Conservation (phyloP, 1,284 basidiomycete genomes). For the Phylloporus sp. region DNA sequence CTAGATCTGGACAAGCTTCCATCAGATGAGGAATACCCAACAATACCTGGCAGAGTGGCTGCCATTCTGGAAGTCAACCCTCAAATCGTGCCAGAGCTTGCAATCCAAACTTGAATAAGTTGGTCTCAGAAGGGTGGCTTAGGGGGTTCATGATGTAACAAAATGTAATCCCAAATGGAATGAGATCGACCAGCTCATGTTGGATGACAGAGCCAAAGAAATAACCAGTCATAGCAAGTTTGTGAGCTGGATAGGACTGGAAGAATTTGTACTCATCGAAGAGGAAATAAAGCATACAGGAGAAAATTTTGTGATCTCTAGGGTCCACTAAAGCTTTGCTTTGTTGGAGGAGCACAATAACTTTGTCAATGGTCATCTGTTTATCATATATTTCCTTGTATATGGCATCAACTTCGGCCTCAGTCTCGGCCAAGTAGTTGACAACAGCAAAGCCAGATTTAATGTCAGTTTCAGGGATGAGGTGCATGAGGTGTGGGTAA, state of each 20-base stretch:
- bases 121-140: slow-evolving; percentile 87
- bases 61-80: slow-evolving; percentile 90
- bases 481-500: slow-evolving; percentile 44
- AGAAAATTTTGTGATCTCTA: slow-evolving; percentile 95
- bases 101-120: slow-evolving; percentile 95
- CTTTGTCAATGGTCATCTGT: slow-evolving; percentile 92
- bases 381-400: slow-evolving; percentile 99
- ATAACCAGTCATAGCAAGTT: slow-evolving; percentile 95
- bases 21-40: slow-evolving; percentile 87
- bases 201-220: slow-evolving; percentile 98
- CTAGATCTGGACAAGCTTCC: slow-evolving; percentile 89
- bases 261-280: slow-evolving; percentile 99
- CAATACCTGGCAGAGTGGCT: slow-evolving; percentile 89
- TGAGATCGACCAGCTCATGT: slow-evolving; percentile 91
- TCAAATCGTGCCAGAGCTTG: slow-evolving; percentile 92
- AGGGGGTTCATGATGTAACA: slow-evolving; percentile 97
- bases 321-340: slow-evolving; percentile 84
- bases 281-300: slow-evolving; percentile 98
- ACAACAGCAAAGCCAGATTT: slow-evolving; percentile 94
- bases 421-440: slow-evolving; percentile 87
- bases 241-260: slow-evolving; percentile 93
- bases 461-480: slow-evolving; percentile 85
- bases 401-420: slow-evolving; percentile 92
- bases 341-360: slow-evolving; percentile 86
- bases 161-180: slow-evolving; percentile 95